Percentiles rank a stretch among this genome's conserved stretches.
phyloP scores from a whole-genome alignment of 768 basidiomycete genomes.

The Suillus americanus region DNA sequence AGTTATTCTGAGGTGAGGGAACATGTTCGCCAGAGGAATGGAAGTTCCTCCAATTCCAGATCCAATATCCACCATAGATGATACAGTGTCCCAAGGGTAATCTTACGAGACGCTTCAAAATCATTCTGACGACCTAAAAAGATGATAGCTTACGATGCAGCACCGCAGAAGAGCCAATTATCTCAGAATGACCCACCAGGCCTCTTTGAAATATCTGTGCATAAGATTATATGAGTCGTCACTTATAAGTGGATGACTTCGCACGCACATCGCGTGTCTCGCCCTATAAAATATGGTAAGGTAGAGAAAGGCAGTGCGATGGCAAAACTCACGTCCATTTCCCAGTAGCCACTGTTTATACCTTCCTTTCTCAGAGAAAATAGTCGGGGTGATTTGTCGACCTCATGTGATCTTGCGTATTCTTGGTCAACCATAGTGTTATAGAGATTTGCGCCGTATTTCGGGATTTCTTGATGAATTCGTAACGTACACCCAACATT shows the following conservation, averaged over 20 bases:
- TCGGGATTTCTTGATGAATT: constrained; percentile 13
- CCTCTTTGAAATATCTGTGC: constrained; percentile 21
- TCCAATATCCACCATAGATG: constrained; percentile 30
- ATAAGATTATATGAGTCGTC: neutral
- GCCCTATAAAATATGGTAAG: constrained; percentile 6
- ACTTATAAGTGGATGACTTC: accelerated
- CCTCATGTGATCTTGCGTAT: constrained; percentile 21
- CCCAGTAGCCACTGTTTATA: constrained; percentile 19
- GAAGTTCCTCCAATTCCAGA: constrained; percentile 29
- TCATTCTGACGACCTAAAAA: neutral
- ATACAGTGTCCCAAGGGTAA: constrained; percentile 23
- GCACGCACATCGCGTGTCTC: constrained; percentile 17
- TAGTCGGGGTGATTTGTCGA: constrained; percentile 20
- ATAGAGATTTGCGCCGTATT: constrained; percentile 19
- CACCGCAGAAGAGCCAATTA: constrained; percentile 25
- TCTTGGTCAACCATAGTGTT: constrained; percentile 25
- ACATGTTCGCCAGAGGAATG: constrained; percentile 22
- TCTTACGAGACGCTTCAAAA: neutral
- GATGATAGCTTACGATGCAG: constrained; percentile 18
- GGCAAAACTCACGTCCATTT: constrained; percentile 22
- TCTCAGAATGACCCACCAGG: constrained; percentile 19
- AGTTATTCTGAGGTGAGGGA: constrained; percentile 25
- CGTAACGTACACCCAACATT: constrained; percentile 11
- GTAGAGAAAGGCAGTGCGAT: neutral
- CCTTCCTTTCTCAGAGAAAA: constrained; percentile 19